Evolutionary conservation across 495 filamentous ascomycete genomes (phyloP), one percentile per base, ranked within the genome.

Genomic region (Hypoxylon rickii): DNA sequence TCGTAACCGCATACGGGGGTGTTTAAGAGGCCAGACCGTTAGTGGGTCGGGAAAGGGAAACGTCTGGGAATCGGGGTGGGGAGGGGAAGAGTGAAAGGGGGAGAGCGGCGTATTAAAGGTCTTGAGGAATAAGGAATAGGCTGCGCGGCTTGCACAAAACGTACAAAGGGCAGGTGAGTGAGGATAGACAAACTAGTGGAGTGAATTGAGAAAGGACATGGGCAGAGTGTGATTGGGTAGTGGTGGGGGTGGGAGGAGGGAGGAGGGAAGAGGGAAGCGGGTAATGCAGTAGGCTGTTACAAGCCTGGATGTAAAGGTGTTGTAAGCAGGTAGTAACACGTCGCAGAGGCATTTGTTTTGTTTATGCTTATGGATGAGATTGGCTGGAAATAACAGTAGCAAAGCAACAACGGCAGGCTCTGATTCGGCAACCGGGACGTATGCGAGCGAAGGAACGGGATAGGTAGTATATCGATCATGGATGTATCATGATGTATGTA

Each of bases 331-430:
- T 51, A 61, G 69, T 71, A 69, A 68, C 71, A 75, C 70, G 64
- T 72, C 68, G 73, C 61, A 61, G 70, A 73, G 64, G 69, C 67
- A 73, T 62, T 59, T 64, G 63, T 4, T n/a, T n/a, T 48, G 61
- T 60, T 61, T 46, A 55, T 52, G 64, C 59, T 54, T 59, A 49
- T 24, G 41, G 49, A 56, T 49, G 38, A 44, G 52, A 57, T 44
- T 62, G 48, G 52, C 47, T 24, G 59, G 43, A 10, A 10, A 10
- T 49, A 45, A 44, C 43, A 48, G 50, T 53, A 53, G 47, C 42
- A 51, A 43, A 47, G 38, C 51, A 37, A 18, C 34, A 22, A 53
- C 48, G 48, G 44, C 15, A 52, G 13, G 46, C 39, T 46, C 42
- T 62, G 52, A 52, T 62, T 56, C 43, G 58, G 42, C 43, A 48